Percentiles rank a stretch among this genome's conserved stretches.
Conservation (phyloP, 169 alveolate genomes). For the Theileria annulata region DNA sequence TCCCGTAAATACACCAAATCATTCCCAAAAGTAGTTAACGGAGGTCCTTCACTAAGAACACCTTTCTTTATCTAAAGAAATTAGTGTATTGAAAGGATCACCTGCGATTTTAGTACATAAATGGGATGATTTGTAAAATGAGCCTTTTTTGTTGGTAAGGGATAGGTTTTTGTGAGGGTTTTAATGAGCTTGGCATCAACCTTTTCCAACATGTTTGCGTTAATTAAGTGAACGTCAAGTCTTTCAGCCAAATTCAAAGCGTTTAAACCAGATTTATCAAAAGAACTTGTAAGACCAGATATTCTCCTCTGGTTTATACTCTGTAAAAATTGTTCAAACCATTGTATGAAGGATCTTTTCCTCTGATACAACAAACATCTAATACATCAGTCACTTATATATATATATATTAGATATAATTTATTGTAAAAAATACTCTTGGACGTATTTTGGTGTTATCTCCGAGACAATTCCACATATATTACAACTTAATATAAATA, state of each 20-base stretch:
- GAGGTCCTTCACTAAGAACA: conserved; percentile 20
- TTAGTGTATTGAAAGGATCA: background rate
- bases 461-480: conserved; percentile 47
- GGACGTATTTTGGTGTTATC: conserved; percentile 48
- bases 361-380: conserved; percentile 27
- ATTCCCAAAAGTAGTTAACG: conserved; percentile 29
- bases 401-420: too few species aligned
- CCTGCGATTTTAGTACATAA: conserved; percentile 62
- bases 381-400: background rate
- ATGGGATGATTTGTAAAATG: conserved; percentile 47
- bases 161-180: conserved; percentile 25
- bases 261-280: background rate
- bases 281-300: background rate
- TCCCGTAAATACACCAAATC: conserved; percentile 40
- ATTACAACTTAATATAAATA: conserved; percentile 47
- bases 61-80: conserved; percentile 27
- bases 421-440: conserved; percentile 10
- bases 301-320: conserved; percentile 19
- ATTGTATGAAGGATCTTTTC: conserved; percentile 10
- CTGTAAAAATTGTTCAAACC: conserved; percentile 21
- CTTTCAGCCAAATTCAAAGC: background rate
- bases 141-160: conserved; percentile 34
- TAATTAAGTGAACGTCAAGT: background rate
- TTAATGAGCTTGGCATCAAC: conserved; percentile 48
- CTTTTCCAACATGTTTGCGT: conserved; percentile 35